phyloP scores from a whole-genome alignment of 345 rosid species.

The Heritiera fomes region DNA sequence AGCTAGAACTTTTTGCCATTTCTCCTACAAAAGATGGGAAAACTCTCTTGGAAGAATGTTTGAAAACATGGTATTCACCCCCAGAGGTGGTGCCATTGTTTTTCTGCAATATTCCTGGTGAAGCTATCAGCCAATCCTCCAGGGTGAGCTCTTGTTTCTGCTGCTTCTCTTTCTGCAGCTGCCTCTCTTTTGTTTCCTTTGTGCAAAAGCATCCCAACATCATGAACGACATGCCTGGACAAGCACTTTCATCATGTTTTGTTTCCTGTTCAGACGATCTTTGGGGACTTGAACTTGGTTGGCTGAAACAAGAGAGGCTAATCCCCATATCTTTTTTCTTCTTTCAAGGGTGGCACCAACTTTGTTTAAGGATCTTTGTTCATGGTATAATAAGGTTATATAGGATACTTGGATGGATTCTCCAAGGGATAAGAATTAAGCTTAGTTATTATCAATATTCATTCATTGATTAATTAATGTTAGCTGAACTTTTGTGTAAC shows the following conservation, averaged over 20 bases:
- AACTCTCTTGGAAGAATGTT: constrained; percentile 31
- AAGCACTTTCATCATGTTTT: background rate
- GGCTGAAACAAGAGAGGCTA: constrained; percentile 23
- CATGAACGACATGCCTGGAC: background rate
- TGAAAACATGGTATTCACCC: constrained; percentile 29
- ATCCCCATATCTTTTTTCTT: constrained; percentile 26
- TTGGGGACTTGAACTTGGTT: constrained; percentile 8
- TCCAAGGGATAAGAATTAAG: constrained; percentile 27
- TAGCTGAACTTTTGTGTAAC: background rate
- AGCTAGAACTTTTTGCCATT: background rate
- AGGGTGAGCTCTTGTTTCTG: constrained; percentile 19
- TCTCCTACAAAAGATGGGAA: constrained; percentile 28
- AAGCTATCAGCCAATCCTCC: constrained; percentile 39
- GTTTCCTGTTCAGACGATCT: constrained; percentile 7
- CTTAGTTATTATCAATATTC: constrained; percentile 23
- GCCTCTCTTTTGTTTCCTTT: constrained; percentile 13
- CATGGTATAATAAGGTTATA: background rate
- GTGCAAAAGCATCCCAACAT: constrained; percentile 21
- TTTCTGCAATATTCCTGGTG: constrained; percentile 20
- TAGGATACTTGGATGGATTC: constrained; percentile 14
- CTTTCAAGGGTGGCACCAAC: background rate
- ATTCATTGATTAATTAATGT: background rate
- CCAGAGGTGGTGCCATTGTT: background rate
- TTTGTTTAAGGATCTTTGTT: background rate
- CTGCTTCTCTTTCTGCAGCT: constrained; percentile 9